Base-by-base conservation (phyloP, 495 filamentous ascomycete species). In the Hypoxylon subgilvum region DNA sequence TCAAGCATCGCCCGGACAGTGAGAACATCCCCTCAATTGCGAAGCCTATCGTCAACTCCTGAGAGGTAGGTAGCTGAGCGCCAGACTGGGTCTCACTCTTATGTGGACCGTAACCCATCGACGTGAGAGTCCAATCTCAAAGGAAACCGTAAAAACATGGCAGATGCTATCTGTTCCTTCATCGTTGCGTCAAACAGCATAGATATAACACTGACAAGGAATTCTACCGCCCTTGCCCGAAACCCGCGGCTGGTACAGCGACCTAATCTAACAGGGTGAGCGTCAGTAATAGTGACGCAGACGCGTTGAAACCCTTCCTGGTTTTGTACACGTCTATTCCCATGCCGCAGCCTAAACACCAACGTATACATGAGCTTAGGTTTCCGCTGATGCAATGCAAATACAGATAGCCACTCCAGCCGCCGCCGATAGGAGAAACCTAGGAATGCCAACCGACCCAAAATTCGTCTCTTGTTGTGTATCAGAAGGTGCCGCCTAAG, bases 381-480 rank as follows among this genome's bases (percentile, higher is more conserved):
- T 34, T 39, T 40, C 58, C 44, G 32, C 58, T 14, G n/a, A 61
- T 51, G 58, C 39, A 61, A 55, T 61, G 58, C 40, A 51, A 45
- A 54, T 23, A 50, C 44, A 61, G 17, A 54, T 31, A 34, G 21
- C 58, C 49, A 22, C 42, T 25, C 48, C 32, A 25, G 48, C 31
- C 58, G 27, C 18, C 32, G 8, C 39, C 32, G 6, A 43, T 36
- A 32, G 14, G 3, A 32, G 14, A 6, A 19, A 34, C 28, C 21
- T 18, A 45, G 31, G 14, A n/a, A 31, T 12, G 9, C 6, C n/a
- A n/a, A 39, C n/a, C 21, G 50, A 22, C 41, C 32, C 14, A 42
- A 23, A 48, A 41, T 19, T 27, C 23, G 8, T 27, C 25, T 10
- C 28, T n/a, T n/a, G n/a, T n/a, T n/a, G 13, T 21, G 32, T 35